A percentile compares a stretch with the other conserved stretches of the same genome.
phyloP scores from a whole-genome alignment of 306 rosid species.

The Fragaria ananassa region DNA sequence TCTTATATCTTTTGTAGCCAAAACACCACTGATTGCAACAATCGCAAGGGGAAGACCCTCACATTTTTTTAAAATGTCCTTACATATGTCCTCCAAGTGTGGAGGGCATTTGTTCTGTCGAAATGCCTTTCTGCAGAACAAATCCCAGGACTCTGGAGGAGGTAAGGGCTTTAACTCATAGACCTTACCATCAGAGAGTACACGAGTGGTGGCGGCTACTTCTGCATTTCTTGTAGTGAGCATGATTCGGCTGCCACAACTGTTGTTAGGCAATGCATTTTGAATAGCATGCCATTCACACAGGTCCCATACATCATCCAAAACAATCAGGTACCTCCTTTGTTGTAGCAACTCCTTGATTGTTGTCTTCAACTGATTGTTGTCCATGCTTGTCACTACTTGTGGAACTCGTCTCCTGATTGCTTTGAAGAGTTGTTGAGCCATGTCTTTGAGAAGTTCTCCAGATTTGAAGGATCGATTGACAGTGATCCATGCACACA shows the following conservation, averaged over 20 bases:
- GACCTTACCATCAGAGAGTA: constrained; percentile 38
- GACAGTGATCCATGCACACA: constrained; percentile 56
- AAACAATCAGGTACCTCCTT: constrained; percentile 50
- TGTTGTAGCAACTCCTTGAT: constrained; percentile 49
- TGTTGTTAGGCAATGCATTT: constrained; percentile 51
- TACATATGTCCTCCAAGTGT: constrained; percentile 43
- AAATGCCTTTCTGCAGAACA: constrained; percentile 54
- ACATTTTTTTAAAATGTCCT: constrained; percentile 44
- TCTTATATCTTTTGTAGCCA: constrained; percentile 54
- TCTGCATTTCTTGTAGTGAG: constrained; percentile 60
- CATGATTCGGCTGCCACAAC: constrained; percentile 54
- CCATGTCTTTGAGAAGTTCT: constrained; percentile 57
- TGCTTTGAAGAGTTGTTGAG: constrained; percentile 33
- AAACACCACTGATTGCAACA: constrained; percentile 65
- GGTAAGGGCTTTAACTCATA: constrained; percentile 48
- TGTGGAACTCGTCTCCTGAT: constrained; percentile 40
- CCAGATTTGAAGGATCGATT: constrained; percentile 39
- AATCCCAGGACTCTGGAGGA: constrained; percentile 50
- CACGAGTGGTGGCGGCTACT: constrained; percentile 38
- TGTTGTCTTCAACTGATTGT: constrained; percentile 34
- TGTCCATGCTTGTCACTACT: constrained; percentile 36
- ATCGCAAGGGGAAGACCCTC: constrained; percentile 80
- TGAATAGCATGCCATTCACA: constrained; percentile 61
- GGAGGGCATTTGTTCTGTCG: constrained; percentile 45
- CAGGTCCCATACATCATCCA: constrained; percentile 61